Conservation (phyloP, 2,329 filamentous ascomycete genomes). For the Colletotrichum sp. region DNA sequence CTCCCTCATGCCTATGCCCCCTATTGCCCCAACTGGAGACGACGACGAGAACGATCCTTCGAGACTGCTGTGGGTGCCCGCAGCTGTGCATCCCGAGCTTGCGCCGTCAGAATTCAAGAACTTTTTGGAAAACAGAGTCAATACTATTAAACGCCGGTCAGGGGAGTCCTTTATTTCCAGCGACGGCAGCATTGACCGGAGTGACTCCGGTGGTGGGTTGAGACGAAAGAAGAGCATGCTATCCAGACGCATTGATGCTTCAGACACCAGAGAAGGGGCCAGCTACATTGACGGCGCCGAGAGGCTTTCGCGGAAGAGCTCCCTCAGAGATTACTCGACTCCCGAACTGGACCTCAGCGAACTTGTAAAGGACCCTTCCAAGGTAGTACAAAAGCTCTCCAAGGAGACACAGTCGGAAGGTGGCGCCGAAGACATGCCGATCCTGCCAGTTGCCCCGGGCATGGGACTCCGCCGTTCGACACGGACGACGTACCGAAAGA, state of each 20-base stretch:
- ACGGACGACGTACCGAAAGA: conserved; percentile 84
- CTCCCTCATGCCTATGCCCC: conserved; percentile 71
- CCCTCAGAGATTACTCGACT: conserved; percentile 57
- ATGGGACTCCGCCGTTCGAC: conserved; percentile 88
- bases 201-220: conserved; percentile 63
- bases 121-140: conserved; percentile 91
- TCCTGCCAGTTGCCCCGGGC: conserved; percentile 79
- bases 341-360: conserved; percentile 77
- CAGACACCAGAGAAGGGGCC: conserved; percentile 58
- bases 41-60: conserved; percentile 89
- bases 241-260: conserved; percentile 85
- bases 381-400: conserved; percentile 71
- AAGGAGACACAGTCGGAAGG: conserved; percentile 57
- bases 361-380: conserved; percentile 80
- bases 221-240: conserved; percentile 95
- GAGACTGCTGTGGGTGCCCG: conserved; percentile 93
- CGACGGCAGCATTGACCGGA: conserved; percentile 56
- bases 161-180: conserved; percentile 71
- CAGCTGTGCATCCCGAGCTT: conserved; percentile 90
- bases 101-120: conserved; percentile 97
- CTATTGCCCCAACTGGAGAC: conserved; percentile 72
- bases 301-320: conserved; percentile 75
- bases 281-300: conserved; percentile 87
- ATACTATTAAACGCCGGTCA: conserved; percentile 85
- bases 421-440: conserved; percentile 77